These are phyloP conservation scores for Durio zibethinus DNA, from an alignment of 345 rosid genomes.

Conservation along the genomic window DNA sequence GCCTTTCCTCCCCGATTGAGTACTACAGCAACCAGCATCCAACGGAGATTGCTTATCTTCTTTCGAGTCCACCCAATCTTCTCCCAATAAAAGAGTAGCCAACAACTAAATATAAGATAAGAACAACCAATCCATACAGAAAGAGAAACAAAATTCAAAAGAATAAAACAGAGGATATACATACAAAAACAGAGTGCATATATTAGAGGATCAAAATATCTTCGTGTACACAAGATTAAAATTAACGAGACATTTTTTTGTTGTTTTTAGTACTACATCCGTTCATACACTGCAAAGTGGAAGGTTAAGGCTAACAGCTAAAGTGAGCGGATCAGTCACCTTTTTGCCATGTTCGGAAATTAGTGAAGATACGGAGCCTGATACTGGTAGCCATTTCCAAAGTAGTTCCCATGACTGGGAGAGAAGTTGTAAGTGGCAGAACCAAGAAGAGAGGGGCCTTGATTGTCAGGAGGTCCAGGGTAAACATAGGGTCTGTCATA, in stretches of 20 bases:
- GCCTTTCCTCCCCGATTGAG: no score
- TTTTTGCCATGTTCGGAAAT: conserved; percentile 34
- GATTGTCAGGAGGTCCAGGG: conserved; percentile 60
- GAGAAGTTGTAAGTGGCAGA: conserved; percentile 64
- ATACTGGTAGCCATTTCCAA: conserved; percentile 89
- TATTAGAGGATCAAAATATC: conserved; percentile 52
- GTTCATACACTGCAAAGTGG: conserved; percentile 55
- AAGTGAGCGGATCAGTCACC: conserved; percentile 57
- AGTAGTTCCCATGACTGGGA: conserved; percentile 83
- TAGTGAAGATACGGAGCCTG: conserved; percentile 82
- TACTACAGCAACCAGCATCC: neutral
- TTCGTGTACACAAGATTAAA: conserved; percentile 48
- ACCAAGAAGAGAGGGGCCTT: conserved; percentile 45
- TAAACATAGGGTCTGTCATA: conserved; percentile 77
- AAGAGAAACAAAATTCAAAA: neutral
- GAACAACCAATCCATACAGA: neutral
- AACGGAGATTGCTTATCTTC: neutral
- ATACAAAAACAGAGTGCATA: conserved; percentile 49
- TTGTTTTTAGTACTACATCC: conserved; percentile 49
- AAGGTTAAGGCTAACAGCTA: conserved; percentile 66
- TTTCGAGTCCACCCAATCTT: neutral
- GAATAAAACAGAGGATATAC: neutral
- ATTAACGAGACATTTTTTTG: conserved; percentile 33
- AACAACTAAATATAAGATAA: neutral
- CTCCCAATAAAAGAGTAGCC: neutral